A percentile compares a stretch with the other conserved stretches of the same genome.
Evolutionary conservation across 768 basidiomycete species (phyloP).

Genomic region (Fomitopsis serialis): DNA sequence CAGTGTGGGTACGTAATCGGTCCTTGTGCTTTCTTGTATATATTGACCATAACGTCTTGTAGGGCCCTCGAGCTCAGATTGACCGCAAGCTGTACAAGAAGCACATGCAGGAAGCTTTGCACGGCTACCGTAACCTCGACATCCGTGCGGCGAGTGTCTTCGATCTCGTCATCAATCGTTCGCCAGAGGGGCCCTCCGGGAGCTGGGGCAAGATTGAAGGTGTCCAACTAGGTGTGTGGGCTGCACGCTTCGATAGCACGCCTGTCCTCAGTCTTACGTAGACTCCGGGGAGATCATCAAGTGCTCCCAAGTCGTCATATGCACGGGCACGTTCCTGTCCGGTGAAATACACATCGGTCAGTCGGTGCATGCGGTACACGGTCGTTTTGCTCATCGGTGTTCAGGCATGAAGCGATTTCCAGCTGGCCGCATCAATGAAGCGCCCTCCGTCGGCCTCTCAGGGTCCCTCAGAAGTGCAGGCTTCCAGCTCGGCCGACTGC

Average conservation of each 20-base stretch:
- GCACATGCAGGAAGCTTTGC: constrained; percentile 70
- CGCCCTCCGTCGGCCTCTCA: constrained; percentile 70
- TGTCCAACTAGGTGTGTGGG: constrained; percentile 55
- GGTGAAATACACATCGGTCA: constrained; percentile 88
- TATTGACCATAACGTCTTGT: not conserved
- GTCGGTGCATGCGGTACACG: not conserved
- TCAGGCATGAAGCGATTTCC: constrained; percentile 68
- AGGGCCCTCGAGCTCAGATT: constrained; percentile 90
- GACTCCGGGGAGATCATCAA: constrained; percentile 70
- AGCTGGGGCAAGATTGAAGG: constrained; percentile 50
- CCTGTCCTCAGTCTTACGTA: constrained; percentile 20
- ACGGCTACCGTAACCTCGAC: constrained; percentile 63
- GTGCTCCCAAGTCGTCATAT: constrained; percentile 81
- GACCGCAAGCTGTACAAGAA: constrained; percentile 80
- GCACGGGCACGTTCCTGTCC: constrained; percentile 87
- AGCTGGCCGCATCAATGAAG: constrained; percentile 71
- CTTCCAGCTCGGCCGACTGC: constrained; percentile 77
- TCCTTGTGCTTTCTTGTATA: not conserved
- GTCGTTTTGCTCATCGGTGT: not conserved
- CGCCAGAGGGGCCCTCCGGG: constrained; percentile 19
- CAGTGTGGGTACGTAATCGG: constrained; percentile 74
- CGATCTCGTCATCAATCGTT: constrained; percentile 64
- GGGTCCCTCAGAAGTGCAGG: constrained; percentile 69
- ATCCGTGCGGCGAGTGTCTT: constrained; percentile 72
- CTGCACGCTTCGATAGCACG: not conserved